phyloP scores from a whole-genome alignment of 2,329 filamentous ascomycete genomes.

The Epichloe scottii region DNA sequence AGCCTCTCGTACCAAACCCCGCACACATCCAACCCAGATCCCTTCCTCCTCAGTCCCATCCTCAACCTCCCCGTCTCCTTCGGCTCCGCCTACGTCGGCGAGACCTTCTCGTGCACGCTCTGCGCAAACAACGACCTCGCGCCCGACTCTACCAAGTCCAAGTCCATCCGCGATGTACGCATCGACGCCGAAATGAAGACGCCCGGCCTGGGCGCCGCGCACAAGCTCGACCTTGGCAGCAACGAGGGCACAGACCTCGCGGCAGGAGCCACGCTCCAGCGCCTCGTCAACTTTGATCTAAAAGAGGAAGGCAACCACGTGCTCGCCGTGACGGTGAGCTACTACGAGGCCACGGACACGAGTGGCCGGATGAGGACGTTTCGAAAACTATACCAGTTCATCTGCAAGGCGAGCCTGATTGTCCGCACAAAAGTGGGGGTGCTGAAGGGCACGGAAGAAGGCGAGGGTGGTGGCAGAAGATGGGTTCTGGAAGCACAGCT shows the following conservation, averaged over 20 bases:
- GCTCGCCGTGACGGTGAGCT: conserved; percentile 83
- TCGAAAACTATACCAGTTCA: conserved; percentile 91
- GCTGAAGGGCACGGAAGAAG: conserved; percentile 23
- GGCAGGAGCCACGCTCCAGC: conserved; percentile 60
- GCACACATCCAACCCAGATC: conserved; percentile 34
- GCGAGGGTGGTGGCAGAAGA: conserved; percentile 16
- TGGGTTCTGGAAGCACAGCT: conserved; percentile 89
- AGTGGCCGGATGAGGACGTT: conserved; percentile 70
- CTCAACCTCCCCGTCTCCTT: conserved; percentile 85
- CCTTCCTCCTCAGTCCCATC: conserved; percentile 48
- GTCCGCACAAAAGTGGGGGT: conserved; percentile 80
- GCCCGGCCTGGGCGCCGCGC: conserved; percentile 45
- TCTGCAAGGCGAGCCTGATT: conserved; percentile 78
- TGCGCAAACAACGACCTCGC: conserved; percentile 79
- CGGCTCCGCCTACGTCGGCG: conserved; percentile 88
- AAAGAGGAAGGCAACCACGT: conserved; percentile 93
- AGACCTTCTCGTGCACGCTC: conserved; percentile 86
- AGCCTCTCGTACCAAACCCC: conserved; percentile 56
- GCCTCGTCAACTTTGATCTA: conserved; percentile 72
- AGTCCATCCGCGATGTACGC: conserved; percentile 59
- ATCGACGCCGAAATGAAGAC: conserved; percentile 95
- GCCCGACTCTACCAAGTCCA: conserved; percentile 22
- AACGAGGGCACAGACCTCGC: conserved; percentile 32
- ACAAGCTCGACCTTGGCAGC: conserved; percentile 47
- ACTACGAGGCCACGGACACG: conserved; percentile 72